phyloP scores from a whole-genome alignment of 768 basidiomycete species.

The Xerocomellus chrysenteron region DNA sequence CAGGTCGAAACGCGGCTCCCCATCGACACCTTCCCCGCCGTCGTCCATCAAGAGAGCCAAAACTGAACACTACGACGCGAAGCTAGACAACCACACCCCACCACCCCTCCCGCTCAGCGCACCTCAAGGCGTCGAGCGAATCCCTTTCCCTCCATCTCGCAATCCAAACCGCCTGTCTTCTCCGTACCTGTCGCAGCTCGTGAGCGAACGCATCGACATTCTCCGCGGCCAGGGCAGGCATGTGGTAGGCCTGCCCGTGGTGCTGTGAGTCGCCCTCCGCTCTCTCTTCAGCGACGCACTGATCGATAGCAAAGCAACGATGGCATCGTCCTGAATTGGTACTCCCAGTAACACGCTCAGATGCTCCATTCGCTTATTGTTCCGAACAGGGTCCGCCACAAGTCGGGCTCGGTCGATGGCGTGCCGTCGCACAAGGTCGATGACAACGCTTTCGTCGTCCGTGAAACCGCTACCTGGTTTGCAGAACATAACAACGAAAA shows the following conservation, averaged over 20 bases:
- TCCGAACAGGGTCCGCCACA: constrained; percentile 16
- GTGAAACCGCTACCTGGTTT: neutral
- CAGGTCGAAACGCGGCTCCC: constrained; percentile 14
- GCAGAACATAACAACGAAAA: neutral
- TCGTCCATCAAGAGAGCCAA: constrained; percentile 22
- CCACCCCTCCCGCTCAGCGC: constrained; percentile 21
- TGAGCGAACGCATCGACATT: constrained; percentile 14
- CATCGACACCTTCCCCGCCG: constrained; percentile 2
- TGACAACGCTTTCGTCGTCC: neutral
- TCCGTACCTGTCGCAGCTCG: constrained; percentile 12
- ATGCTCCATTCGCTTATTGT: constrained; percentile 7
- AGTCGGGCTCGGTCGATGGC: neutral
- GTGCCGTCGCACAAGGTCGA: neutral
- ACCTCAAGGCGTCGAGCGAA: constrained; percentile 29
- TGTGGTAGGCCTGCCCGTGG: constrained; percentile 25
- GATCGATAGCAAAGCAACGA: constrained; percentile 24
- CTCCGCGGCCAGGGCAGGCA: constrained; percentile 23
- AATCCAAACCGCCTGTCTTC: constrained; percentile 11
- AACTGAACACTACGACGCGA: constrained; percentile 10
- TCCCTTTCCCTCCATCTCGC: constrained; percentile 13
- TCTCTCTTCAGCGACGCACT: neutral
- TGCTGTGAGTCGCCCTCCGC: constrained; percentile 21
- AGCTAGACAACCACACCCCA: neutral
- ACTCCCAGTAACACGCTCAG: neutral
- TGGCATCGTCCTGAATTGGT: constrained; percentile 32